These are phyloP conservation scores for Heliosperma pusillum DNA, from an alignment of 148 eudicot species.

Conservation along the genomic window DNA sequence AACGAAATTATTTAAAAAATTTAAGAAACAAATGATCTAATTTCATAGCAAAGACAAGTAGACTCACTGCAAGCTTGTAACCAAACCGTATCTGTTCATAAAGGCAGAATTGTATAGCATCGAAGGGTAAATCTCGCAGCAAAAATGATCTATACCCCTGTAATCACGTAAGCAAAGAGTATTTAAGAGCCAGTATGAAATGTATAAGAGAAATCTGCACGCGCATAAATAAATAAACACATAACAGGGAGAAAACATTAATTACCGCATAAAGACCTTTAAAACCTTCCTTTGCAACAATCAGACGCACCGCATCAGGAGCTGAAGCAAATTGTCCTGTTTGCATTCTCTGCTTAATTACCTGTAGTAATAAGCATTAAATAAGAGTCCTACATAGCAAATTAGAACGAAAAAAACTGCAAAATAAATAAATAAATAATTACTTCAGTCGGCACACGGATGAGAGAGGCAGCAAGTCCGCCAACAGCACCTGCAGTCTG, in stretches of 20 bases:
- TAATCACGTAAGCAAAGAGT: slow-evolving; percentile 18
- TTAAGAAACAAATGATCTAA: not conserved
- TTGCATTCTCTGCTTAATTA: slow-evolving; percentile 97
- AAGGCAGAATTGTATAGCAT: slow-evolving; percentile 94
- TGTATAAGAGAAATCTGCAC: not conserved
- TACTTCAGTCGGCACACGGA: slow-evolving; percentile 98
- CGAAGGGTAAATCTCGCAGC: slow-evolving; percentile 92
- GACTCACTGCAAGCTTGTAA: slow-evolving; percentile 76
- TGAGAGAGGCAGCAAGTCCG: slow-evolving; percentile 86
- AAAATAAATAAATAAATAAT: slow-evolving; percentile 2
- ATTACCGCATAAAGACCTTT: slow-evolving; percentile 97
- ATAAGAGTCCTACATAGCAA: slow-evolving; percentile 8
- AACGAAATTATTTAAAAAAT: not conserved
- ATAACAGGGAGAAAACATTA: slow-evolving; percentile 22
- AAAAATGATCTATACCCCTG: slow-evolving; percentile 93
- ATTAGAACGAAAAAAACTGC: not conserved
- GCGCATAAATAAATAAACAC: not conserved
- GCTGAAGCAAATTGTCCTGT: slow-evolving; percentile 86
- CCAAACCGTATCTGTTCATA: slow-evolving; percentile 92
- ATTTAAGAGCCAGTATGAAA: slow-evolving; percentile 9
- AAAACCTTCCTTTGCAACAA: slow-evolving; percentile 79
- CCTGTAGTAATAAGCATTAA: slow-evolving; percentile 41
- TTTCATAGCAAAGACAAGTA: not conserved
- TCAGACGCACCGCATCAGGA: slow-evolving; percentile 75
- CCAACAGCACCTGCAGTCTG: slow-evolving; percentile 94